A percentile compares a stretch with the other conserved stretches of the same genome.
Evolutionary conservation across 2,329 filamentous ascomycete species (phyloP).

Genomic region (Paecilomyces niveus): DNA sequence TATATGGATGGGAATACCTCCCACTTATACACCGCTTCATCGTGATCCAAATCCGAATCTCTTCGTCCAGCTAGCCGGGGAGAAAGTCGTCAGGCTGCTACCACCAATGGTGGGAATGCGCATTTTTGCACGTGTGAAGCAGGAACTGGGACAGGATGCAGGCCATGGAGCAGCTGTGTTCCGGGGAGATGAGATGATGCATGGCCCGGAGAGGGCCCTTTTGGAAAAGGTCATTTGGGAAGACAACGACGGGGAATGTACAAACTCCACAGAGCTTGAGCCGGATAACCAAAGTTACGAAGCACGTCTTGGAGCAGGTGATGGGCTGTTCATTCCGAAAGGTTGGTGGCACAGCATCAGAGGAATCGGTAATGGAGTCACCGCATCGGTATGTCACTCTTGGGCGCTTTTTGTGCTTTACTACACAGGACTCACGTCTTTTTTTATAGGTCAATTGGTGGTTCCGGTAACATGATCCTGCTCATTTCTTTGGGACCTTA

Average conservation of each 20-base stretch:
- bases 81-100: slow-evolving; percentile 67
- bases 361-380: slow-evolving; percentile 52
- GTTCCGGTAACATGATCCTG: slow-evolving; percentile 52
- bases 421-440: slow-evolving; percentile 6
- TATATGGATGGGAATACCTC: slow-evolving; percentile 79
- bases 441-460: slow-evolving; percentile 65
- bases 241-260: slow-evolving; percentile 12
- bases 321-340: slow-evolving; percentile 70
- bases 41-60: slow-evolving; percentile 91
- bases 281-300: slow-evolving; percentile 35
- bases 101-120: slow-evolving; percentile 55
- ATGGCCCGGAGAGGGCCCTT: slow-evolving; percentile 60
- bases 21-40: slow-evolving; percentile 85
- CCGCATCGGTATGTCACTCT: slow-evolving; percentile 46
- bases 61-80: slow-evolving; percentile 72
- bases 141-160: slow-evolving; percentile 26
- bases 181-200: slow-evolving; percentile 86
- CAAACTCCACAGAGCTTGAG: slow-evolving; percentile 9
- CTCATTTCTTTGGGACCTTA: neutral
- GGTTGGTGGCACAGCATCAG: slow-evolving; percentile 85
- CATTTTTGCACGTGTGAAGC: slow-evolving; percentile 54
- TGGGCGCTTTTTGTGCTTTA: slow-evolving; percentile 4
- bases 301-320: slow-evolving; percentile 54
- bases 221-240: slow-evolving; percentile 68
- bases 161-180: slow-evolving; percentile 42